These are phyloP conservation scores for Marvania coccoides DNA, from an alignment of 139 green algal genomes.

Conservation along the genomic window DNA sequence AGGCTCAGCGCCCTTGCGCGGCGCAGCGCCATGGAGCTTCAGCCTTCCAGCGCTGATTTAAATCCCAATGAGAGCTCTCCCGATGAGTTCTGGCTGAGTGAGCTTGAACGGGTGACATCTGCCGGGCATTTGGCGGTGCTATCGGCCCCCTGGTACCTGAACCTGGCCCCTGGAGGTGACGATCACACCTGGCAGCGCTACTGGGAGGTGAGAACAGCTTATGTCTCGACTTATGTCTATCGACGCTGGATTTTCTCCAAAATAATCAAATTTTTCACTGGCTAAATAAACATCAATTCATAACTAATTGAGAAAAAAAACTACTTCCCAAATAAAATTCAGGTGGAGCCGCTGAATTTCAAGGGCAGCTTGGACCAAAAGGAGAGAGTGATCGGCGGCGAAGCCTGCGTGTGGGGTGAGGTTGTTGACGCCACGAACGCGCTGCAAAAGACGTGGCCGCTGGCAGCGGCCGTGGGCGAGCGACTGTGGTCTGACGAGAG, in stretches of 20 bases:
- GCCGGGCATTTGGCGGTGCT: constrained; percentile 25
- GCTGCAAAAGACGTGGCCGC: constrained; percentile 36
- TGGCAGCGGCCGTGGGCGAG: constrained; percentile 48
- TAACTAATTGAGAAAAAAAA: no score
- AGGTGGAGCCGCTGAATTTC: constrained; percentile 11
- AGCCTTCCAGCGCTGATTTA: neutral
- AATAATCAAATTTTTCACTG: no score
- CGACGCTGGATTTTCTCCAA: no score
- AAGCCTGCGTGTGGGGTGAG: constrained; percentile 55
- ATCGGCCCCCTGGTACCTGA: constrained; percentile 41
- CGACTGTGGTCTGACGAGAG: constrained; percentile 40
- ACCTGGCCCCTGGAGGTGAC: constrained; percentile 11
- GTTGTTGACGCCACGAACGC: constrained; percentile 41
- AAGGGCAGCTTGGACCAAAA: constrained; percentile 11
- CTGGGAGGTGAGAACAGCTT: no score
- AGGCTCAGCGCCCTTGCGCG: neutral
- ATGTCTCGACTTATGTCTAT: no score
- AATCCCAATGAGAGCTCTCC: neutral
- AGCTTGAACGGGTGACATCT: neutral
- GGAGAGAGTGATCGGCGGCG: constrained; percentile 43
- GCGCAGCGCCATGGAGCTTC: neutral
- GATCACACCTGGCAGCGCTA: neutral
- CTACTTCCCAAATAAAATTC: no score
- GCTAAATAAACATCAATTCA: no score
- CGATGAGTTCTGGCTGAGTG: neutral